Evolutionary conservation across 2,329 filamentous ascomycete genomes (phyloP).

Genomic region (Phaeoacremonium minimum): DNA sequence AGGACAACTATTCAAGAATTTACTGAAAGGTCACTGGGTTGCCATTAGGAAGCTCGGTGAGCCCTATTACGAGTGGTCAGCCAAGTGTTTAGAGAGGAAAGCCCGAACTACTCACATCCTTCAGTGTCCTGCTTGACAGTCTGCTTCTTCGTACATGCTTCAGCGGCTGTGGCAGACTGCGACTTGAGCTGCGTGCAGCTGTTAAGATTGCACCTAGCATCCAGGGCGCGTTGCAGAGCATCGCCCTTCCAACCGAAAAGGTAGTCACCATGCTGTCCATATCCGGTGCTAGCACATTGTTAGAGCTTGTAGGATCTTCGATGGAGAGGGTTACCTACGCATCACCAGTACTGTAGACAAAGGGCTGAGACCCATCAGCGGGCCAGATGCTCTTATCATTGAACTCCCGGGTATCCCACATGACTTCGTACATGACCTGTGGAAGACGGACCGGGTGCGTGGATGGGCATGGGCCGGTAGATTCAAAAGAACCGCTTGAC

Average conservation of each 20-base stretch:
- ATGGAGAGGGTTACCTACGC: slow-evolving; percentile 8
- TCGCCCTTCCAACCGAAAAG: slow-evolving; percentile 15
- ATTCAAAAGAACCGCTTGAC: slow-evolving; percentile 18
- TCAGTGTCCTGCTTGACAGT: slow-evolving; percentile 14
- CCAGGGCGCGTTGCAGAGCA: slow-evolving; percentile 15
- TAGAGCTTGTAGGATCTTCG: neutral
- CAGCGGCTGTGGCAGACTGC: slow-evolving; percentile 13
- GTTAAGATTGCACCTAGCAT: slow-evolving; percentile 16
- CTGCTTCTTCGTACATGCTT: slow-evolving; percentile 14
- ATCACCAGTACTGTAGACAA: slow-evolving; percentile 20
- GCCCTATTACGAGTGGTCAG: too few species aligned
- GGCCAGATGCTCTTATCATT: slow-evolving; percentile 21
- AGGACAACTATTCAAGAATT: too few species aligned
- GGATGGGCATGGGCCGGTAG: slow-evolving; percentile 27
- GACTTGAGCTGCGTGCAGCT: slow-evolving; percentile 13
- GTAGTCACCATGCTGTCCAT: slow-evolving; percentile 11
- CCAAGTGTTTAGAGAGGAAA: too few species aligned
- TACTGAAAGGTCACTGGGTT: too few species aligned
- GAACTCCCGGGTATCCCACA: slow-evolving; percentile 36
- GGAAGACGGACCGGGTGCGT: slow-evolving; percentile 37
- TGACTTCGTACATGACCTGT: slow-evolving; percentile 40
- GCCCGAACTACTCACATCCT: slow-evolving; percentile 16
- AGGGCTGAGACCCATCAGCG: slow-evolving; percentile 13
- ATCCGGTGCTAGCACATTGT: slow-evolving; percentile 3
- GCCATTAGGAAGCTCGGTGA: too few species aligned